These are phyloP conservation scores for Lenwebbia sp. DNA, from an alignment of 345 rosid genomes.

Conservation along the genomic window DNA sequence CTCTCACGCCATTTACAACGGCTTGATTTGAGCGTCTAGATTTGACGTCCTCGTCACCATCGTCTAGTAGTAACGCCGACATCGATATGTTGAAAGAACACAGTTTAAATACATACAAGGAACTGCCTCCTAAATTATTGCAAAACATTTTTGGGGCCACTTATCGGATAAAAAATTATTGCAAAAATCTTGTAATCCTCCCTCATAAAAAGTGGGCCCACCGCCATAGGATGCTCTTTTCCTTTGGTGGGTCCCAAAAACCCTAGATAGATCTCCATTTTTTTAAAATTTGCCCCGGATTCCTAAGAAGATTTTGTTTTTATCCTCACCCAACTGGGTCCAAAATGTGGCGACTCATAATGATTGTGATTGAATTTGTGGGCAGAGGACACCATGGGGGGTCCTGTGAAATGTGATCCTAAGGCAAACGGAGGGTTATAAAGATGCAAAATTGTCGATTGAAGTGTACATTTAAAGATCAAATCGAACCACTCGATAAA, in stretches of 20 bases:
- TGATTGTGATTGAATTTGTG: background rate
- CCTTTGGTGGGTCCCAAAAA: background rate
- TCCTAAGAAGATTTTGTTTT: background rate
- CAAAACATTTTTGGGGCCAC: too few relatives aligned
- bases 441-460: background rate
- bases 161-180: background rate
- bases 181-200: background rate
- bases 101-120: too few relatives aligned
- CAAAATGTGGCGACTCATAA: background rate
- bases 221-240: slow-evolving; percentile 3
- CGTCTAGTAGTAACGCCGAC: too few relatives aligned
- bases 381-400: background rate
- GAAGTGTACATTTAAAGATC: too few relatives aligned
- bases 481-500: too few relatives aligned
- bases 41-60: too few relatives aligned
- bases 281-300: background rate
- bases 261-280: background rate
- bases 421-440: background rate
- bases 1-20: too few relatives aligned
- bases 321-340: background rate
- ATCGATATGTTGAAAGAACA: too few relatives aligned
- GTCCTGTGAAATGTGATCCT: background rate
- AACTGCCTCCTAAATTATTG: too few relatives aligned
- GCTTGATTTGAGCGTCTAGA: too few relatives aligned
- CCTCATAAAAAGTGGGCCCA: background rate